Conservation (phyloP, 345 rosid genomes). For the Gossypium stocksii region DNA sequence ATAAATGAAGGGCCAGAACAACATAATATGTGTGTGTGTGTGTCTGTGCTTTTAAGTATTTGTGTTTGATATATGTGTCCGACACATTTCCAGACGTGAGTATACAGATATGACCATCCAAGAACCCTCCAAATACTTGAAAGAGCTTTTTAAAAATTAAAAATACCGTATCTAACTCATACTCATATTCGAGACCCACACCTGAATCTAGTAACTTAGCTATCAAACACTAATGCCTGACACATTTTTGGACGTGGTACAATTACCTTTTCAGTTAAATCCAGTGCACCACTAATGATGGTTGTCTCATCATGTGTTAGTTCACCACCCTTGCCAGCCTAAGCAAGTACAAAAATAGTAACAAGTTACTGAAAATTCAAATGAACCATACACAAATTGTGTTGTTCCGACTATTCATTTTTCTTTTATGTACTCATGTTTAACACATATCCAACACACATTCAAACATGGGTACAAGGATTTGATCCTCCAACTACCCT, state of each 20-base stretch:
- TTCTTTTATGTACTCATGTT: background rate
- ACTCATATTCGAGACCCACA: background rate
- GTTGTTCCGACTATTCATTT: background rate
- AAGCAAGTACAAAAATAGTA: constrained; percentile 22
- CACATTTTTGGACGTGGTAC: no score
- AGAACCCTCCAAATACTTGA: no score
- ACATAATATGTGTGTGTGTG: background rate
- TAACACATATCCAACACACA: background rate
- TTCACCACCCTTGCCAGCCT: constrained; percentile 99
- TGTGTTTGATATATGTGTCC: background rate
- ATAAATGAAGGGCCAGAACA: background rate
- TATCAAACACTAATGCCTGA: no score
- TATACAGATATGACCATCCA: no score
- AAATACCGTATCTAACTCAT: background rate
- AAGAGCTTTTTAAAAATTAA: no score
- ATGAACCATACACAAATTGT: constrained; percentile 7
- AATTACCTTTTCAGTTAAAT: constrained; percentile 84
- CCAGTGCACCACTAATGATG: constrained; percentile 97
- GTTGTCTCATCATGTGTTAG: constrained; percentile 94
- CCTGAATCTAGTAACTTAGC: background rate
- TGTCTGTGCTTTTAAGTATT: background rate
- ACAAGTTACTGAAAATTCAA: constrained; percentile 26
- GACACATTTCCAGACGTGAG: no score
- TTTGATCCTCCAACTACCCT: background rate
- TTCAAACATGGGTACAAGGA: background rate